phyloP scores from a whole-genome alignment of 2,329 filamentous ascomycete species.

The Cyphellophora attinorum region DNA sequence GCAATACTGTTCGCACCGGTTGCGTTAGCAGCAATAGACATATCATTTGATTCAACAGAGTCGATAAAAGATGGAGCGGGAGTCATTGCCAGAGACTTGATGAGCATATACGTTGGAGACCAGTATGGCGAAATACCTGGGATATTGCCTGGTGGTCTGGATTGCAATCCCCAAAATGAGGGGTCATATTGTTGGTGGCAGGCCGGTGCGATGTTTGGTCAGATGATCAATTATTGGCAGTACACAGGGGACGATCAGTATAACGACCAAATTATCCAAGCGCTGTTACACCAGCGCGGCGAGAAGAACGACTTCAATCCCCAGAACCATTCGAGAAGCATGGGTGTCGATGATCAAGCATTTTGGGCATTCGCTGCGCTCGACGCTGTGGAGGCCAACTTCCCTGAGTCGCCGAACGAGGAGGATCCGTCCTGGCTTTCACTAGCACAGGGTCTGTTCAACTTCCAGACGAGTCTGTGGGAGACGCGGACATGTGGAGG shows the following conservation, averaged over 20 bases:
- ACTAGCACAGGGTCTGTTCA: slow-evolving; percentile 68
- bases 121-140: slow-evolving; percentile 28
- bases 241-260: slow-evolving; percentile 31
- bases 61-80: slow-evolving; percentile 27
- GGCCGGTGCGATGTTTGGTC: slow-evolving; percentile 32
- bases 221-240: slow-evolving; percentile 33
- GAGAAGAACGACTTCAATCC: slow-evolving; percentile 30
- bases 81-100: slow-evolving; percentile 29
- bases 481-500: slow-evolving; percentile 57
- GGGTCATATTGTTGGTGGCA: slow-evolving; percentile 33
- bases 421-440: slow-evolving; percentile 60
- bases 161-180: slow-evolving; percentile 12
- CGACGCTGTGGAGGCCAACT: slow-evolving; percentile 44
- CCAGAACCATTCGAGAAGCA: slow-evolving; percentile 28
- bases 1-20: background rate
- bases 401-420: slow-evolving; percentile 29
- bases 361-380: slow-evolving; percentile 51
- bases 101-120: slow-evolving; percentile 28
- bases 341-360: slow-evolving; percentile 48
- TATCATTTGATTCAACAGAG: slow-evolving; percentile 11
- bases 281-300: slow-evolving; percentile 28
- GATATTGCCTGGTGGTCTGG: slow-evolving; percentile 28
- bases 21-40: slow-evolving; percentile 4
- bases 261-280: slow-evolving; percentile 28
- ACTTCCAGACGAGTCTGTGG: slow-evolving; percentile 66